Percentiles rank a stretch among this genome's conserved stretches.
phyloP scores from a whole-genome alignment of 768 basidiomycete genomes.

The Tricholoma saponaceum region DNA sequence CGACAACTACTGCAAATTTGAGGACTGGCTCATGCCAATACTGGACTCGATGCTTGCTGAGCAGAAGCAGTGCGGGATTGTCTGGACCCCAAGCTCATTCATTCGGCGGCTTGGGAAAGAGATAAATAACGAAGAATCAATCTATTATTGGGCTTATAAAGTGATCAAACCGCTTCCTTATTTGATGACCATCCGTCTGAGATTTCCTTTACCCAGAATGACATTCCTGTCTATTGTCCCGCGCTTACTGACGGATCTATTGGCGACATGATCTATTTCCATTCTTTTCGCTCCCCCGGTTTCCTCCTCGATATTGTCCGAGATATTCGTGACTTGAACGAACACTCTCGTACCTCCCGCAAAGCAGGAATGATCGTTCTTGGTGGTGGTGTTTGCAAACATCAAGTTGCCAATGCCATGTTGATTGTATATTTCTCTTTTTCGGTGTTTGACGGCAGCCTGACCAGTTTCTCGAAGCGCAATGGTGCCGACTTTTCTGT shows the following conservation, averaged over 20 bases:
- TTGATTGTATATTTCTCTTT: constrained; percentile 65
- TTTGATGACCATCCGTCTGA: constrained; percentile 7
- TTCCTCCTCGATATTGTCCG: constrained; percentile 90
- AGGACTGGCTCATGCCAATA: constrained; percentile 98
- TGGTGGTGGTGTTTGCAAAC: constrained; percentile 98
- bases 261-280: constrained; percentile 99
- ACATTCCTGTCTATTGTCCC: constrained; percentile 98
- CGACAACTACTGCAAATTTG: constrained; percentile 98
- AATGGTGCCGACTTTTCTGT: constrained; percentile 98
- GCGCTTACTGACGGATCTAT: constrained; percentile 97
- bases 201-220: constrained; percentile 60
- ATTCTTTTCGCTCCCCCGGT: constrained; percentile 85
- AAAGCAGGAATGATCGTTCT: constrained; percentile 99
- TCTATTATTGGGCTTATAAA: constrained; percentile 99
- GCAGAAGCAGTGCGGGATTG: constrained; percentile 61
- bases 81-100: constrained; percentile 95
- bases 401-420: constrained; percentile 99
- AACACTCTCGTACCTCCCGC: constrained; percentile 77
- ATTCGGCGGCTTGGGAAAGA: constrained; percentile 94
- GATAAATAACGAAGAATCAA: constrained; percentile 94
- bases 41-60: constrained; percentile 88
- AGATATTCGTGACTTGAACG: constrained; percentile 91
- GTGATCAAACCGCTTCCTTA: constrained; percentile 45
- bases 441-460: neutral
- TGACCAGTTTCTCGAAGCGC: constrained; percentile 46